A percentile compares a stretch with the other conserved stretches of the same genome.
Evolutionary conservation across 129 eudicot genomes (phyloP).

Genomic region (Arctium lappa): DNA sequence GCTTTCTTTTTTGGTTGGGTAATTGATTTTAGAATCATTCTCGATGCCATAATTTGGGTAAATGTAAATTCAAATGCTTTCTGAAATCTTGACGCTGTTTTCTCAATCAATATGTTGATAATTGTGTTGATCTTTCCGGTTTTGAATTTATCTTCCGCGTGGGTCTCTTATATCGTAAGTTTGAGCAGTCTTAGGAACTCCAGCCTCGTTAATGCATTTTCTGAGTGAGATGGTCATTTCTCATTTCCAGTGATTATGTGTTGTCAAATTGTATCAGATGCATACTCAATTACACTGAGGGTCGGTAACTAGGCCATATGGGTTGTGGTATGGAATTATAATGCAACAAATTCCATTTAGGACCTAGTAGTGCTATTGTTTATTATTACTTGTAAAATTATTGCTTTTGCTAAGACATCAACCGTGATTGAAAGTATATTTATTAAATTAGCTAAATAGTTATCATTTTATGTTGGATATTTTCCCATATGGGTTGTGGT

Average conservation of each 20-base stretch:
- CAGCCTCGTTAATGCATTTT: too few species aligned
- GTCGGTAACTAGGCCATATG: neutral
- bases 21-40: neutral
- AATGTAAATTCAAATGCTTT: neutral
- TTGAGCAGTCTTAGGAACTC: too few species aligned
- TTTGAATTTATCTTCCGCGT: neutral
- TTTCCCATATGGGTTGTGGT: neutral
- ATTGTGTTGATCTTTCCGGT: neutral
- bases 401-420: neutral
- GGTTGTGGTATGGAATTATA: neutral
- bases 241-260: too few species aligned
- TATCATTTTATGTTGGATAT: too few species aligned
- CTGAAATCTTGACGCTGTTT: neutral
- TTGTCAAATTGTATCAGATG: too few species aligned
- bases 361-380: neutral
- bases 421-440: neutral
- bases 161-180: neutral
- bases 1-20: neutral
- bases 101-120: neutral
- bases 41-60: neutral
- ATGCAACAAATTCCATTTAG: neutral
- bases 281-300: neutral
- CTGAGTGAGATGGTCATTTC: too few species aligned
- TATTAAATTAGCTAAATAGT: neutral
- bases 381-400: neutral